Evolutionary conservation across 768 basidiomycete species (phyloP).

Genomic region (Tulasnella sp.): DNA sequence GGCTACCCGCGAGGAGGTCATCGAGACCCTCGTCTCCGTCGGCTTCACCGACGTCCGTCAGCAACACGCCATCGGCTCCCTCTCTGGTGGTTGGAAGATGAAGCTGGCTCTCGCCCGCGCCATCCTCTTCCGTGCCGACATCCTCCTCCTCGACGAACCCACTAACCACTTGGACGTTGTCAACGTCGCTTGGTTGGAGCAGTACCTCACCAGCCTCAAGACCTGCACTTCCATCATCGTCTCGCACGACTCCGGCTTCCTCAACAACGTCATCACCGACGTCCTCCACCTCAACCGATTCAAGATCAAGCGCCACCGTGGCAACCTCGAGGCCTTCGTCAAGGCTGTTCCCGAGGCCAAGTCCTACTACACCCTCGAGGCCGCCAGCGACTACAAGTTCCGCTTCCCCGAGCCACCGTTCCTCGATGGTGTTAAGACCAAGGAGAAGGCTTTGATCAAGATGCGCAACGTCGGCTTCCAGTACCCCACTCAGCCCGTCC

Average conservation of each 20-base stretch:
- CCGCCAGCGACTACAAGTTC: conserved; percentile 96
- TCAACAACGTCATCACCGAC: conserved; percentile 97
- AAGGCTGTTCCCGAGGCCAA: conserved; percentile 93
- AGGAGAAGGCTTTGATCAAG: conserved; percentile 95
- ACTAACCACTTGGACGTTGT: conserved; percentile 75
- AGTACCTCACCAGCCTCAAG: conserved; percentile 80
- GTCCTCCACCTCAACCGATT: conserved; percentile 97
- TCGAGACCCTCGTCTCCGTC: conserved; percentile 80
- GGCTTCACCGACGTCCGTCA: conserved; percentile 90
- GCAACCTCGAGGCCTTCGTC: conserved; percentile 93
- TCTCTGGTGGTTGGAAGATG: conserved; percentile 99
- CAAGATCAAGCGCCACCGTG: conserved; percentile 92
- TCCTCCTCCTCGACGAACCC: conserved; percentile 46
- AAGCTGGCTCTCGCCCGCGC: conserved; percentile 96
- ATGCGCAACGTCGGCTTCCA: conserved; percentile 98
- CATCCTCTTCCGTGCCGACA: conserved; percentile 97
- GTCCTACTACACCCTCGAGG: conserved; percentile 95
- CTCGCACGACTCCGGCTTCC: conserved; percentile 95
- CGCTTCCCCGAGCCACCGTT: conserved; percentile 96
- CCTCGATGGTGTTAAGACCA: conserved; percentile 99
- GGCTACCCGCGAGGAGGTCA: conserved; percentile 61
- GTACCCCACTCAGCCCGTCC: conserved; percentile 79
- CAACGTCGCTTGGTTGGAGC: conserved; percentile 97
- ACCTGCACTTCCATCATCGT: conserved; percentile 97
- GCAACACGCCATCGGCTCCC: conserved; percentile 73